Evolutionary conservation across 305 asterid genomes (phyloP).

Genomic region (Vinca major): DNA sequence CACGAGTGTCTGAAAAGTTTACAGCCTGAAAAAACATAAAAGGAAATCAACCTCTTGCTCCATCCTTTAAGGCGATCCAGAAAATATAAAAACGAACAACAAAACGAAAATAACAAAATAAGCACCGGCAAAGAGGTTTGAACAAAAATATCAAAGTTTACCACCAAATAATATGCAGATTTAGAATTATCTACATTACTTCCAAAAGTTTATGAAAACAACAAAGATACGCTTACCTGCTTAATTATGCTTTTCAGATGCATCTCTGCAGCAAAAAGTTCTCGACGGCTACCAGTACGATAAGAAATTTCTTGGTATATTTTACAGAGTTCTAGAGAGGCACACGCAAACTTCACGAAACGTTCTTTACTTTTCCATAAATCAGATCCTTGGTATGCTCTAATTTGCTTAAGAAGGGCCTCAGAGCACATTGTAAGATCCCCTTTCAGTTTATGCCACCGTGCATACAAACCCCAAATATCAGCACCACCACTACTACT

Average conservation of each 20-base stretch:
- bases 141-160: not conserved
- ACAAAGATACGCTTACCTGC: slow-evolving; percentile 21
- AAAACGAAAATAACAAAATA: not conserved
- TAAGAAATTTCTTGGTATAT: slow-evolving; percentile 55
- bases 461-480: slow-evolving; percentile 71
- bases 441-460: slow-evolving; percentile 87
- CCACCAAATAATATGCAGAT: not conserved
- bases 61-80: not conserved
- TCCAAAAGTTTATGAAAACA: not conserved
- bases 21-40: slow-evolving; percentile 34
- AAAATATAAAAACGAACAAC: too few species aligned
- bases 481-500: slow-evolving; percentile 58
- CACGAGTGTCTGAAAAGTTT: slow-evolving; percentile 44
- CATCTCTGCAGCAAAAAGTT: slow-evolving; percentile 82
- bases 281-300: slow-evolving; percentile 39
- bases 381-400: slow-evolving; percentile 85
- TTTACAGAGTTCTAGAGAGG: slow-evolving; percentile 74
- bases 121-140: not conserved
- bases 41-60: slow-evolving; percentile 6
- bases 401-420: slow-evolving; percentile 83
- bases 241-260: slow-evolving; percentile 67
- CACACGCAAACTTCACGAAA: slow-evolving; percentile 65
- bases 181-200: not conserved
- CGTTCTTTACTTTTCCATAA: slow-evolving; percentile 67
- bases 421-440: slow-evolving; percentile 86